These are phyloP conservation scores for Fusarium cyanostomum DNA, from an alignment of 2,329 filamentous ascomycete species.

Conservation along the genomic window DNA sequence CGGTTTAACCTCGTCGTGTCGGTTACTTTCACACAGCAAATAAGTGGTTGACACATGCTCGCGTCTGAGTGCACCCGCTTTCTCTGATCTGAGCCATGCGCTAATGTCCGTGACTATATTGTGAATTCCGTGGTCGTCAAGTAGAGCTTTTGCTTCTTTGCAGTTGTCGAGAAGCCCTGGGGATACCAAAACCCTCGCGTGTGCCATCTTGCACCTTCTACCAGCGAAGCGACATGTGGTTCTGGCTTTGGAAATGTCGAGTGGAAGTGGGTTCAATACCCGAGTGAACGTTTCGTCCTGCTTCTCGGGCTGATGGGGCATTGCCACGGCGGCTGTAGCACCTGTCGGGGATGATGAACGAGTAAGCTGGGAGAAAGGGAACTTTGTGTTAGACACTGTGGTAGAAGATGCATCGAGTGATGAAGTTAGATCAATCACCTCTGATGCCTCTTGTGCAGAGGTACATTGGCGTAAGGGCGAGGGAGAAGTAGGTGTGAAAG, in stretches of 20 bases:
- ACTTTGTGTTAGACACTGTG: neutral
- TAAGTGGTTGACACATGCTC: slow-evolving; percentile 39
- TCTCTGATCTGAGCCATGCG: slow-evolving; percentile 46
- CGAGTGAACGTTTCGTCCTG: neutral
- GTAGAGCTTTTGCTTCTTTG: slow-evolving; percentile 50
- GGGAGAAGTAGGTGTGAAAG: neutral
- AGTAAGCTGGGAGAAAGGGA: neutral
- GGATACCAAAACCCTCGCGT: slow-evolving; percentile 53
- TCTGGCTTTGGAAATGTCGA: neutral
- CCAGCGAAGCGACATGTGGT: slow-evolving; percentile 47
- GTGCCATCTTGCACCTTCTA: slow-evolving; percentile 50
- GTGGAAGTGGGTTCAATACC: neutral
- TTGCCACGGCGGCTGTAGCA: neutral
- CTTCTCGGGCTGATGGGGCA: neutral
- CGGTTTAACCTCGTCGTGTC: slow-evolving; percentile 43
- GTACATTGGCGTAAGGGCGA: neutral
- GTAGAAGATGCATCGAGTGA: slow-evolving; percentile 19
- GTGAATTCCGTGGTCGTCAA: slow-evolving; percentile 55
- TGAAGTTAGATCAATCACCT: slow-evolving; percentile 25
- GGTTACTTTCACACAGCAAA: slow-evolving; percentile 55
- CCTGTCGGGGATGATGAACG: neutral
- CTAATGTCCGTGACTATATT: slow-evolving; percentile 48
- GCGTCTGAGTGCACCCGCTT: neutral
- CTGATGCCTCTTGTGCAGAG: neutral
- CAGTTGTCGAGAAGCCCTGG: slow-evolving; percentile 52